Base-by-base conservation (phyloP, 805 yeast genomes). In the Pichia californica region DNA sequence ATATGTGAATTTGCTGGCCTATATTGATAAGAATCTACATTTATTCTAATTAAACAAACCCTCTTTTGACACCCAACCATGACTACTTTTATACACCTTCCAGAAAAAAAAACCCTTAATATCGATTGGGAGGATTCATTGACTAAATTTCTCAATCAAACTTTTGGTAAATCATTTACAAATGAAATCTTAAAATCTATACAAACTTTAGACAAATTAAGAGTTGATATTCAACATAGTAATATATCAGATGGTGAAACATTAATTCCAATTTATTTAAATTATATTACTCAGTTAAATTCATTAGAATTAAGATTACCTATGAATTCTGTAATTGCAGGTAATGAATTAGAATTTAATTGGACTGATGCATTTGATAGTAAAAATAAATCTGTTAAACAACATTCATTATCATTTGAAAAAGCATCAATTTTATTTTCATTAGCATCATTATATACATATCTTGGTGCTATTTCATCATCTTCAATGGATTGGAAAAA, bases 391-490 rank as follows among this genome's bases (percentile, higher is more conserved):
- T 63, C 70, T 13, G 73, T 73, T 47, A 69, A 83, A n/a, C 96
- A 89, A 58, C 76, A 75, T 54, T 82, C 96, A 0, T 55, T 86
- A 35, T 88, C 96, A 0, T 88, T 86, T 57, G 99, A 91, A 56
- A 91, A 91, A 64, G 96, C 96, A 0, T 76, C 84, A 21, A 67
- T 83, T 2, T 68, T 93, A 41, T 91, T 81, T 70, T 89, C 89
- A 56, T 63, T 89, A 41, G 96, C 80, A 1, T 72, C 86, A 0
- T 54, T 80, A 2, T 63, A 81, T 46, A 73, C 83, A 68, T 73
- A 43, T 64, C 74, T 30, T 82, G 81, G 46, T 13, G 44, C 46
- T 7, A 35, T 36, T 2, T 30, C 43, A 2, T 58, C 62, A 9
- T 58, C 61, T 11, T 57, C 58, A 3, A 61, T 66, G 3, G 71